These are phyloP conservation scores for Piedraia hortae DNA, from an alignment of 2,329 filamentous ascomycete species.

Conservation along the genomic window DNA sequence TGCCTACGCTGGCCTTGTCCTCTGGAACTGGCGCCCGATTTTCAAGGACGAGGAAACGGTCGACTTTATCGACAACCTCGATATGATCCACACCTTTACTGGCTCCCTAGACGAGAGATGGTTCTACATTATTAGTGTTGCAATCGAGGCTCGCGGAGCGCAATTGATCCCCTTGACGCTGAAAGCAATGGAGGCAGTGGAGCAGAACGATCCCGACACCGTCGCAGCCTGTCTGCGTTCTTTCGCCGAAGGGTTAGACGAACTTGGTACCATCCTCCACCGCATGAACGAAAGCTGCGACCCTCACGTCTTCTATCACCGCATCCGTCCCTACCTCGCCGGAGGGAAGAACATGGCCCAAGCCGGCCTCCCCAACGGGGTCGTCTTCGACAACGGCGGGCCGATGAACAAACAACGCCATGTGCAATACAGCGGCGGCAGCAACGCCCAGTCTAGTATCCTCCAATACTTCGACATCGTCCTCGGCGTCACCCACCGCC, in stretches of 20 bases:
- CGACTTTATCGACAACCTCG: constrained; percentile 64
- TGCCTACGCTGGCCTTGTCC: constrained; percentile 68
- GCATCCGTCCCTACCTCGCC: constrained; percentile 83
- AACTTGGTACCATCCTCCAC: constrained; percentile 49
- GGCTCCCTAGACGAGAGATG: constrained; percentile 90
- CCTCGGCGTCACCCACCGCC: constrained; percentile 67
- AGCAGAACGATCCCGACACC: constrained; percentile 36
- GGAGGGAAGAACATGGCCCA: constrained; percentile 96
- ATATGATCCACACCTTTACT: constrained; percentile 71
- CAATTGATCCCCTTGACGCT: constrained; percentile 76
- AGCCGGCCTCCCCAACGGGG: constrained; percentile 63
- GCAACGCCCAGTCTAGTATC: constrained; percentile 86
- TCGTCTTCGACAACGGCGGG: constrained; percentile 53
- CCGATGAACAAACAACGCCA: constrained; percentile 28
- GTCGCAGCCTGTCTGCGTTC: constrained; percentile 52
- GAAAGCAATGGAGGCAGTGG: constrained; percentile 54
- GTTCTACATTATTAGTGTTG: constrained; percentile 91
- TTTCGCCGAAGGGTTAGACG: constrained; percentile 71
- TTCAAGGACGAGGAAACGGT: constrained; percentile 50
- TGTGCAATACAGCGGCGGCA: constrained; percentile 72
- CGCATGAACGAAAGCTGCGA: constrained; percentile 93
- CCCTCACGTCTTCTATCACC: constrained; percentile 80
- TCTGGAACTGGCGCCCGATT: constrained; percentile 93
- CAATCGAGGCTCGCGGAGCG: constrained; percentile 76
- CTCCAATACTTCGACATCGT: constrained; percentile 95